phyloP scores from a whole-genome alignment of 306 rosid species.

The Astragalus glycyphyllos region DNA sequence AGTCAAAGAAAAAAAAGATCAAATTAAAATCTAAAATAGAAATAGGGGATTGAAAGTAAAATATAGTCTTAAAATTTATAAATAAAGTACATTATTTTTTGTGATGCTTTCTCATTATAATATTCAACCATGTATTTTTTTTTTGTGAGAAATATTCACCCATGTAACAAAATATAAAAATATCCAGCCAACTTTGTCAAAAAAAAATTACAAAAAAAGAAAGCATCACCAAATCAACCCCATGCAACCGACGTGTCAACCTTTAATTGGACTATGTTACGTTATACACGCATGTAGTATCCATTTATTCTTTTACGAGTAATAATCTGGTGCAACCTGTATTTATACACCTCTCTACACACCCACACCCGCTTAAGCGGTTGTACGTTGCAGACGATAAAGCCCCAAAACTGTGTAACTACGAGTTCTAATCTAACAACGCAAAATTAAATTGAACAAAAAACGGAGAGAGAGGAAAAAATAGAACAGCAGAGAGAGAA shows the following conservation, averaged over 20 bases:
- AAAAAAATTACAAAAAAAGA: too few species aligned
- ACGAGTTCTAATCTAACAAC: slow-evolving; percentile 19
- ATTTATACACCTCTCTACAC: neutral
- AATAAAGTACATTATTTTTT: too few species aligned
- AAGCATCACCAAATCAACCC: neutral
- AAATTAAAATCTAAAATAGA: too few species aligned
- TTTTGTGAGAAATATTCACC: too few species aligned
- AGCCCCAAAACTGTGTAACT: slow-evolving; percentile 27
- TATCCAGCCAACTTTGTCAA: too few species aligned
- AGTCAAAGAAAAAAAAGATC: too few species aligned
- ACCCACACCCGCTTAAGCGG: slow-evolving; percentile 23
- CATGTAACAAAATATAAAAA: too few species aligned
- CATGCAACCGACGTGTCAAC: neutral
- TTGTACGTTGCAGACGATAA: slow-evolving; percentile 33
- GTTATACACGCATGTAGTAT: neutral
- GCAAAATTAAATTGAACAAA: slow-evolving; percentile 37
- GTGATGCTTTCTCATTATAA: too few species aligned
- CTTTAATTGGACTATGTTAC: slow-evolving; percentile 11
- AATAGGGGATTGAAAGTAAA: too few species aligned
- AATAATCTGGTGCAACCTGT: slow-evolving; percentile 35
- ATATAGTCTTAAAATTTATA: too few species aligned
- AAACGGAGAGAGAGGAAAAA: slow-evolving; percentile 4
- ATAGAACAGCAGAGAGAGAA: slow-evolving; percentile 13
- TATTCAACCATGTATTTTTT: too few species aligned
- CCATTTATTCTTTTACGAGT: neutral